Evolutionary conservation across 2,329 filamentous ascomycete species (phyloP), one percentile per base, ranked within the genome.

Genomic region (Coniella vitis): DNA sequence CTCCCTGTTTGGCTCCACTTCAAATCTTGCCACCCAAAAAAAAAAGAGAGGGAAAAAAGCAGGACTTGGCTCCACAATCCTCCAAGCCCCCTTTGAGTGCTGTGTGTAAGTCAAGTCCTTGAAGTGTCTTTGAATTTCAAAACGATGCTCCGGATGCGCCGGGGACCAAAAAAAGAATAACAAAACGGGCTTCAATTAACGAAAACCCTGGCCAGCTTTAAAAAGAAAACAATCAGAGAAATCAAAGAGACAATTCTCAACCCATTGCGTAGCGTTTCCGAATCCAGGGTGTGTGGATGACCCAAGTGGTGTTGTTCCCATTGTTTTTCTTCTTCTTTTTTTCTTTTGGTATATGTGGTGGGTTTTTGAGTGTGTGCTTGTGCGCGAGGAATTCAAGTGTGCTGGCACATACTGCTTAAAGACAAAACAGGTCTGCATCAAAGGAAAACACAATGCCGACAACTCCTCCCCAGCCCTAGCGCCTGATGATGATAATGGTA

Each of bases 21-120:
- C 47, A n/a, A 49, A 52, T 50, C 47, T 52, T 50, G 47, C 38
- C 38, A 44, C n/a, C n/a, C n/a, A n/a, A n/a, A n/a, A n/a, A n/a
- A n/a, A n/a, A n/a, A n/a, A n/a, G n/a, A n/a, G n/a, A n/a, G n/a
- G n/a, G n/a, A n/a, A n/a, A n/a, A n/a, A n/a, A n/a, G n/a, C n/a
- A n/a, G n/a, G n/a, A n/a, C n/a, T 29, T 29, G 44, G 45, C 45
- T 53, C 51, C 51, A 53, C 51, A 50, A 39, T 42, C 31, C 39
- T 41, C 25, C 9, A n/a, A 19, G 12, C 12, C 42, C 51, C 40
- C 49, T 43, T 43, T 46, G 51, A 42, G 43, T 45, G 38, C 29
- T 34, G 20, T 46, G 31, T 31, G 31, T 29, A 44, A 29, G 10
- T n/a, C n/a, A n/a, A n/a, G n/a, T n/a, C n/a, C n/a, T n/a, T n/a